Conservation (phyloP, 768 basidiomycete genomes). For the Russula dissimulans region DNA sequence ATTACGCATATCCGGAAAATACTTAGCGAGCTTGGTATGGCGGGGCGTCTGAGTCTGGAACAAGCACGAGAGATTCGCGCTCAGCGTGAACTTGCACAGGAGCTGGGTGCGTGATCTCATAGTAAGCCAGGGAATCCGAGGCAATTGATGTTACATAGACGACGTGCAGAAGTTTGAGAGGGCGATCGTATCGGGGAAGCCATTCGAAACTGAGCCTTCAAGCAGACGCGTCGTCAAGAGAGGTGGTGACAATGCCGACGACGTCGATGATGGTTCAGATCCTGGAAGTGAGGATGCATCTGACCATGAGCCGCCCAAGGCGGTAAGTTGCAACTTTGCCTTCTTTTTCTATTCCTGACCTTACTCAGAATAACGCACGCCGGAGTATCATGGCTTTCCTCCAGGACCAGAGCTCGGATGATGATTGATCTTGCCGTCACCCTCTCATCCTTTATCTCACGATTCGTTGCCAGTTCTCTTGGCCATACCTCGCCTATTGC, state of each 20-base stretch:
- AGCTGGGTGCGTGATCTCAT: conserved; percentile 49
- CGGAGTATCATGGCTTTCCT: conserved; percentile 66
- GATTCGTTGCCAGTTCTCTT: background rate
- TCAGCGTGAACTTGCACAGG: conserved; percentile 66
- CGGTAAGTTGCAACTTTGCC: background rate
- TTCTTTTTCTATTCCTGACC: background rate
- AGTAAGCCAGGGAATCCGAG: no score
- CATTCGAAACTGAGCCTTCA: conserved; percentile 18
- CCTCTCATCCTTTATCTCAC: background rate
- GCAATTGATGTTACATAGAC: conserved; percentile 34
- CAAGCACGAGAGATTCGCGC: conserved; percentile 70
- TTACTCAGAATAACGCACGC: conserved; percentile 34
- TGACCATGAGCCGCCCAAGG: background rate
- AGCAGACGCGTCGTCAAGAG: conserved; percentile 17
- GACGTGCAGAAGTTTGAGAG: conserved; percentile 67
- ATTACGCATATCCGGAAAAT: conserved; percentile 56
- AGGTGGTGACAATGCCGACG: conserved; percentile 23
- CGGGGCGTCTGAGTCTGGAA: conserved; percentile 63
- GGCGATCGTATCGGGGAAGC: conserved; percentile 32
- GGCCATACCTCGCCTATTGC: background rate
- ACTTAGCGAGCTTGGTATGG: conserved; percentile 70
- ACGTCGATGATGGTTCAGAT: conserved; percentile 28
- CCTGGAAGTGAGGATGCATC: conserved; percentile 24
- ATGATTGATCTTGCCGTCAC: conserved; percentile 31
- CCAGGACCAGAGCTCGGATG: conserved; percentile 55